Evolutionary conservation across 305 asterid genomes (phyloP).

Genomic region (Petunia hybrid): DNA sequence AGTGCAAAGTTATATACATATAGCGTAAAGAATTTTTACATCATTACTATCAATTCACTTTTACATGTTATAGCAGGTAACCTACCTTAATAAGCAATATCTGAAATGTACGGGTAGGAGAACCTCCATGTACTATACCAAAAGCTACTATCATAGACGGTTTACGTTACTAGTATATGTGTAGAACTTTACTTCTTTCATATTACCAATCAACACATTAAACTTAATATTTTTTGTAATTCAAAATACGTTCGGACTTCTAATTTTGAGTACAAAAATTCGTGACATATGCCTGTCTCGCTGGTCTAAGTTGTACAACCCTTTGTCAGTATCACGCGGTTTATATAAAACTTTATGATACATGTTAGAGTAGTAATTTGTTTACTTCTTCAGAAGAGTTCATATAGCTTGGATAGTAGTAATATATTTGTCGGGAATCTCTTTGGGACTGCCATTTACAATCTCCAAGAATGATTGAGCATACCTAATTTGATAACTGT

Average conservation of each 20-base stretch:
- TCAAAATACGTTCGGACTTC: background rate
- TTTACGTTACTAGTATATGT: no score
- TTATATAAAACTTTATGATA: background rate
- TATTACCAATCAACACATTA: background rate
- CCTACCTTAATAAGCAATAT: no score
- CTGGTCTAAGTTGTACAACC: slow-evolving; percentile 13
- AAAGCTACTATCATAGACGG: no score
- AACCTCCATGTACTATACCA: no score
- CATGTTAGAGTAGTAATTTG: background rate
- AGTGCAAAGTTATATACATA: no score
- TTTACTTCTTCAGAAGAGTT: background rate
- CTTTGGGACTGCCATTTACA: background rate
- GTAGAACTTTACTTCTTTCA: no score
- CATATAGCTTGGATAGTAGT: background rate
- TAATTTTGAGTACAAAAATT: background rate
- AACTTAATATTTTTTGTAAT: background rate
- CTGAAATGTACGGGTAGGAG: no score
- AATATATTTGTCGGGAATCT: background rate
- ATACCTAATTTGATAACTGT: background rate
- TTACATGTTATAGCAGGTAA: no score
- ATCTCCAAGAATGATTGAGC: slow-evolving; percentile 21
- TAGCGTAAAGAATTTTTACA: no score
- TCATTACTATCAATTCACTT: no score
- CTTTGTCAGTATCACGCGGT: background rate
- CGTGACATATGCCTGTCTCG: background rate